Conservation (phyloP, 2,329 filamentous ascomycete species). For the Calonectria leucothoes region DNA sequence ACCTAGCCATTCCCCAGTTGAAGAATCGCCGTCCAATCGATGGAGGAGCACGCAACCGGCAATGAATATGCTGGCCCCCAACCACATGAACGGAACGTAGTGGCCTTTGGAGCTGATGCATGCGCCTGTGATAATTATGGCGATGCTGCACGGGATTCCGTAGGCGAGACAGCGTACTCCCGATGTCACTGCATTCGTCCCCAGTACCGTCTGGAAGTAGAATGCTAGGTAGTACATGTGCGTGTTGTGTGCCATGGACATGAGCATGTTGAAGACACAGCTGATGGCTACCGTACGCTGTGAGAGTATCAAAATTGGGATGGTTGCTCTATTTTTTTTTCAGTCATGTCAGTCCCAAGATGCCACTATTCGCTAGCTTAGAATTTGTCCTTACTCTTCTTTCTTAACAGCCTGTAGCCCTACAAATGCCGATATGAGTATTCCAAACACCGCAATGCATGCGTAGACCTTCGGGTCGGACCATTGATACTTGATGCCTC, state of each 20-base stretch:
- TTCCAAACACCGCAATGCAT: not conserved
- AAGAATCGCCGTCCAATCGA: not conserved
- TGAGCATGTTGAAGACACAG: constrained; percentile 28
- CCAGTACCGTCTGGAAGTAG: constrained; percentile 13
- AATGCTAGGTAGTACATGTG: constrained; percentile 30
- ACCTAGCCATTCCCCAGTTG: not conserved
- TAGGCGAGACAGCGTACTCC: not conserved
- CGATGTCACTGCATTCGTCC: not conserved
- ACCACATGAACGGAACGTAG: not conserved
- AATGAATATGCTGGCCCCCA: not conserved
- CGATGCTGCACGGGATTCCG: not conserved
- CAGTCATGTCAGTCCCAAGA: not conserved
- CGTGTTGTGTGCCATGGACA: constrained; percentile 26
- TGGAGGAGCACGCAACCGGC: not conserved
- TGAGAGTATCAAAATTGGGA: not conserved
- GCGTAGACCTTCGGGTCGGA: not conserved
- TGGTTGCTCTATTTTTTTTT: not conserved
- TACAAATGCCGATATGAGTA: not conserved
- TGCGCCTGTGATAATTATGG: not conserved
- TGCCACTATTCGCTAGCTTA: not conserved
- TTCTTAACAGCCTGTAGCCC: not conserved
- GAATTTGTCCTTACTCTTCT: not conserved
- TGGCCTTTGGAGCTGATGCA: not conserved
- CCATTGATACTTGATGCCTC: not conserved
- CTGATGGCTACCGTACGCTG: constrained; percentile 16